Evolutionary conservation across 2,329 filamentous ascomycete genomes (phyloP).

Genomic region (Paecilomyces formosus): DNA sequence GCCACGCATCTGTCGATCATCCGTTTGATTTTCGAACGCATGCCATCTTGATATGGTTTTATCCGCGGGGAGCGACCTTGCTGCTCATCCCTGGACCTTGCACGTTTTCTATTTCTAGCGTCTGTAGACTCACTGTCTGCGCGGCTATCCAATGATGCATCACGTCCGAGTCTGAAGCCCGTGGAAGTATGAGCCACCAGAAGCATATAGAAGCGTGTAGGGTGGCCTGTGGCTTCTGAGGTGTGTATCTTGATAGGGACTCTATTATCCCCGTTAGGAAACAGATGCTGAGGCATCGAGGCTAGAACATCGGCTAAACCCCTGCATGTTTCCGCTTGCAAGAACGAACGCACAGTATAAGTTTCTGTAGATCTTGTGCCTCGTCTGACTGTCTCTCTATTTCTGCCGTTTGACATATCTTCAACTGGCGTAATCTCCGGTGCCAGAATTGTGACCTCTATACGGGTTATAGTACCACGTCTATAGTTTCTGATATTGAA

Average conservation of each 20-base stretch:
- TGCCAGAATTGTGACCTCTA: constrained; percentile 34
- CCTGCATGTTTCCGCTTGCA: background rate
- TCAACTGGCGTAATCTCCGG: constrained; percentile 16
- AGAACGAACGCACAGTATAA: background rate
- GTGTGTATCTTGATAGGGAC: constrained; percentile 20
- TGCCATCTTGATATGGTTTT: constrained; percentile 8
- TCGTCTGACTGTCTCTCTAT: background rate
- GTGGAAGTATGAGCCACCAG: constrained; percentile 46
- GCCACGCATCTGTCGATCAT: constrained; percentile 39
- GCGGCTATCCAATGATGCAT: constrained; percentile 40
- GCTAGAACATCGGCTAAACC: background rate
- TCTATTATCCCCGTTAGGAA: constrained; percentile 1
- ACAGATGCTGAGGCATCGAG: background rate
- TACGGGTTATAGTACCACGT: constrained; percentile 22
- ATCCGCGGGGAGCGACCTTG: background rate
- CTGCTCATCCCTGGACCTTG: background rate
- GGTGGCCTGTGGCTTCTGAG: constrained; percentile 37
- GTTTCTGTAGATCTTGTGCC: background rate
- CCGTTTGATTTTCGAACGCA: constrained; percentile 18
- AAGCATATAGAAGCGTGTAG: constrained; percentile 46
- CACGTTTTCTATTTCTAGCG: background rate
- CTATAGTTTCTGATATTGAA: constrained; percentile 23
- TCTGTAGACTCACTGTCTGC: constrained; percentile 9
- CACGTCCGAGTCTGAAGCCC: constrained; percentile 43
- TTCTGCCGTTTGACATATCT: background rate